Evolutionary conservation across 202 grass and related monocot genomes (phyloP), one percentile per base, ranked within the genome.

Genomic region (Panicum virgatum): DNA sequence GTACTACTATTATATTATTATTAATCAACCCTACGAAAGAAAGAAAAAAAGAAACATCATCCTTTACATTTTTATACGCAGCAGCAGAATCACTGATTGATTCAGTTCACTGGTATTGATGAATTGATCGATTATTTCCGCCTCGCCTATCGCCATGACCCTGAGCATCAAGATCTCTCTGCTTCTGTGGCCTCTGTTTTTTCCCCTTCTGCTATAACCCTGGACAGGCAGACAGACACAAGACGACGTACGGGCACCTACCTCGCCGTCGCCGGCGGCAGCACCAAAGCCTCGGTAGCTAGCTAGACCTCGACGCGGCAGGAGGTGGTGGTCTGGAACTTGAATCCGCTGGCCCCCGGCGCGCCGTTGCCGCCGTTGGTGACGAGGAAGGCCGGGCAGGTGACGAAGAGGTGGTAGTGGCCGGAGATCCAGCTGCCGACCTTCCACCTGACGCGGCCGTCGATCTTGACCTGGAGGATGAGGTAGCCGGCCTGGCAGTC

Each of bases 401-500:
- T 30, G 29, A 30, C 94, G 50, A 88, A 94, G 42, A 97, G 91
- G 51, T 90, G 94, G 87, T 94, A 97, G 51, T 67, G 80, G 0
- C 86, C 85, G 0, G 91, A 94, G 77, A 39, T 81, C 94, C 94
- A 97, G 69, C 72, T 77, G 0, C 94, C 94, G 30, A 97, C 94
- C 67, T 90, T 97, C 91, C 94, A 97, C 4, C 94, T 13, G 30
- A 97, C 82, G 9, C 89, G 76, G 29, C 89, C 94, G n/a, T 94
- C 87, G 5, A 97, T 27, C 85, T 92, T 94, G 45, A 94, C 66
- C 69, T 92, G 87, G 14, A 97, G 85, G 23, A 91, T 82, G 27
- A 97, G 67, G 69, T 89, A 85, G 0, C 91, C 91, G 0, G 91
- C 83, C 22, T 79, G 44, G 79, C 62, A 77, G 62, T 94, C 94